Evolutionary conservation across 2,329 filamentous ascomycete genomes (phyloP), one percentile per base, ranked within the genome.

Genomic region (Alternaria solani): DNA sequence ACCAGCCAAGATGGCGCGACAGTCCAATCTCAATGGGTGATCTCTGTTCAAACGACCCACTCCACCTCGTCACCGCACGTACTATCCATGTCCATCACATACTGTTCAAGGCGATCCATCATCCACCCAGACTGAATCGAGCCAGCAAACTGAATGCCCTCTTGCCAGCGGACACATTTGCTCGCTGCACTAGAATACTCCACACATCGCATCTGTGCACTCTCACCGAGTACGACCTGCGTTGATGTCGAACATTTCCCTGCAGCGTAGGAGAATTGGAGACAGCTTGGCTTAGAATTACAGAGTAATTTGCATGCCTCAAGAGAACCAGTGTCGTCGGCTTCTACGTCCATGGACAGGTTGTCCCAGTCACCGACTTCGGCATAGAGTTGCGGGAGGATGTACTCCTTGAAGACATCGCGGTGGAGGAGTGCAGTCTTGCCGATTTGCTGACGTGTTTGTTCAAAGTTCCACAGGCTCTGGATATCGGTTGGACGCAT

Each of bases 381-480:
- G 11, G 28, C 20, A n/a, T 16, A 32, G 30, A 59, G 30, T 9
- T 49, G 7, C 16, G 57, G 51, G 11, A 55, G 41, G 9, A 64
- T 44, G 30, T 57, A 62, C 7, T 52, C 55, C 9, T 57, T 53
- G 41, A 64, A 64, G 11, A 66, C 53, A 28, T 62, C 43, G 28
- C 34, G 38, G 46, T 63, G 56, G n/a, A 54, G 49, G 7, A 55
- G 53, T 14, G 23, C 16, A 18, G 12, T 38, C 16, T 39, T 14
- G 42, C 39, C 28, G 7, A 23, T 48, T 32, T 47, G 55, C 6
- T 55, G 32, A 6, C 64, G 60, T 3, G 56, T 43, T 47, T 79
- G 76, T 65, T 85, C 83, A 44, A 83, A 84, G 7, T 75, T 67
- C 72, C 78, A 80, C 47, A 85, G 77, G 6, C 68, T 66, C 32